Conservation (phyloP, 257 asterid genomes). For the Mentha longifolia region DNA sequence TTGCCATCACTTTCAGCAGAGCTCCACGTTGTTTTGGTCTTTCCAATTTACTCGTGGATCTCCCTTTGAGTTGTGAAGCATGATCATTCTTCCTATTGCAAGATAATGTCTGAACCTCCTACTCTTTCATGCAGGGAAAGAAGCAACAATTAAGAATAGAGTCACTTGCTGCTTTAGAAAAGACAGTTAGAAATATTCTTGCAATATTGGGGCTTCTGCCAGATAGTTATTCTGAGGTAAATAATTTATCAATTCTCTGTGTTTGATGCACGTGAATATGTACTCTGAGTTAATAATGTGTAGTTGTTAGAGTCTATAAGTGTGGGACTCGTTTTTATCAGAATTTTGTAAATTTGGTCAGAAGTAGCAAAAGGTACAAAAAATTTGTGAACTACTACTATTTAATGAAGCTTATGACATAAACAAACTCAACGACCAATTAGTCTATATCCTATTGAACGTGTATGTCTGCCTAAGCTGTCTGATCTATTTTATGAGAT, state of each 20-base stretch:
- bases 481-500: background rate
- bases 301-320: background rate
- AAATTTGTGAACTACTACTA: background rate
- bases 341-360: conserved; percentile 6
- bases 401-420: background rate
- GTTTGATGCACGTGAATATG: background rate
- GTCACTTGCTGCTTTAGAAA: conserved; percentile 79
- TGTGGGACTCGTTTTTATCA: background rate
- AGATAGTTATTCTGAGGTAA: conserved; percentile 69
- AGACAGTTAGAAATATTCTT: conserved; percentile 55
- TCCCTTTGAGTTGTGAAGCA: conserved; percentile 14
- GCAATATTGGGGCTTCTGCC: conserved; percentile 78
- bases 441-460: conserved; percentile 2
- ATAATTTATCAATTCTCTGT: conserved; percentile 8
- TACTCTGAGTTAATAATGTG: background rate
- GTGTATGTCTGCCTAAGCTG: background rate
- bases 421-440: background rate
- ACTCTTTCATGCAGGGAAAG: conserved; percentile 72
- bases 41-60: background rate
- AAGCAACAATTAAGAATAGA: conserved; percentile 72
- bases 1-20: conserved; percentile 17
- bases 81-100: background rate
- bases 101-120: conserved; percentile 11
- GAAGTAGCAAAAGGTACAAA: background rate
- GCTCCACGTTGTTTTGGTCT: background rate